Evolutionary conservation across 345 rosid genomes (phyloP), one percentile per base, ranked within the genome.

Genomic region (Bruguiera parviflora): DNA sequence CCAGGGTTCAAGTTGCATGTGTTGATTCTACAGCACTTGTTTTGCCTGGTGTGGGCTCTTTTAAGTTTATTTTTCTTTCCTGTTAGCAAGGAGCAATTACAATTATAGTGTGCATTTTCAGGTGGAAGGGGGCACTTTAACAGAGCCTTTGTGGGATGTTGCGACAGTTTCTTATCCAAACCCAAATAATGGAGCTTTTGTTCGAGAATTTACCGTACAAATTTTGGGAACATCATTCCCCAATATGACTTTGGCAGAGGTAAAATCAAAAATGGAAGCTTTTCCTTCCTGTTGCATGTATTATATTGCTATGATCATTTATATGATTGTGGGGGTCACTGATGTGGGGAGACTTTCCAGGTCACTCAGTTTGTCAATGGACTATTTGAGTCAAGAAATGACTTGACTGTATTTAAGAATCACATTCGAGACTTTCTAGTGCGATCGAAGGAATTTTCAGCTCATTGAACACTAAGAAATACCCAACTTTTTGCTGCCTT

Each of bases 1-100:
- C 98, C 99, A 73, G 98, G 99, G 63, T 95, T 95, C 84, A 95
- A 95, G 91, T 77, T 95, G 80, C 99, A 95, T 68, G 97, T 95
- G 67, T 75, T 84, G 58, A 96, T 95, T 72, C 85, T 95, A 22
- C 96, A 92, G 68, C 96, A 88, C 76, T 81, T 95, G 61, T 86
- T 92, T 81, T 92, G 93, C 82, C 73, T 88, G 90, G 99, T 95
- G 84, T 28, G 52, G 49, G 32, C 24, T 24, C 13, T 63, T 10
- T n/a, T 20, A 51, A 46, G 0, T 63, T 25, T 32, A 0, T 67
- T 24, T 51, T 64, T 16, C 2, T 2, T 55, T 43, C 29, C 59
- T 15, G 31, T 60, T 29, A 53, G 15, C 57, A 20, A 18, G 28
- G 25, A 39, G 43, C 58, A 9, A 33, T 37, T 53, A 28, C 37